Evolutionary conservation across 495 filamentous ascomycete species (phyloP), one percentile per base, ranked within the genome.

Genomic region (Xylaria scruposa): DNA sequence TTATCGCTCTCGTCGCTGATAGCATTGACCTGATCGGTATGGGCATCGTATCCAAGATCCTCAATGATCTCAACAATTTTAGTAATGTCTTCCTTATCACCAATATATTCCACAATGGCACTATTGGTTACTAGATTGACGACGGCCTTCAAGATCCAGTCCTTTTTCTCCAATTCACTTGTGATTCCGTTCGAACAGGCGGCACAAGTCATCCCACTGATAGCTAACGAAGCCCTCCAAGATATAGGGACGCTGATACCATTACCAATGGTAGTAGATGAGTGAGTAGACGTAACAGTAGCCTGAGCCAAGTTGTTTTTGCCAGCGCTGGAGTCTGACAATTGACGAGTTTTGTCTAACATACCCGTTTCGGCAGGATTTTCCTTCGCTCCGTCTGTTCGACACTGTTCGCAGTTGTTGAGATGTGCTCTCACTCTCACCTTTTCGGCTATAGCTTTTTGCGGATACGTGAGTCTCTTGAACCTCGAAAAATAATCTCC

Each of bases 121-220:
- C 90, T 95, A 81, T 95, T 90, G 1, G 90, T 86, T 67, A 97
- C 83, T 0, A 95, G 81, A 76, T 91, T 93, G 56, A 97, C 86
- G 7, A 85, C 85, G 26, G 91, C 88, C 49, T 87, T 83, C 44
- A 83, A 84, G 21, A 97, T 83, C 81, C 89, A 96, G 10, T 86
- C 74, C 40, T 88, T 83, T 68, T 89, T 86, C 67, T 91, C 83
- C 44, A 97, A 73, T 7, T 88, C 89, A 33, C 87, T 80, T 17
- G 88, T 92, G 73, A 97, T 88, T 54, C 82, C 83, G 51, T 87
- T 88, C 15, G 89, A 86, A 77, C 94, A 97, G 4, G 92, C 85
- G 26, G 89, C 89, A 77, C 94, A 97, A 7, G 92, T 96, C 93
- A 97, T 96, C 17, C 93, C 93, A 31, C 86, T 89, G 66, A 97